Base-by-base conservation (phyloP, 2,329 filamentous ascomycete species). In the Cryphonectria radicalis region DNA sequence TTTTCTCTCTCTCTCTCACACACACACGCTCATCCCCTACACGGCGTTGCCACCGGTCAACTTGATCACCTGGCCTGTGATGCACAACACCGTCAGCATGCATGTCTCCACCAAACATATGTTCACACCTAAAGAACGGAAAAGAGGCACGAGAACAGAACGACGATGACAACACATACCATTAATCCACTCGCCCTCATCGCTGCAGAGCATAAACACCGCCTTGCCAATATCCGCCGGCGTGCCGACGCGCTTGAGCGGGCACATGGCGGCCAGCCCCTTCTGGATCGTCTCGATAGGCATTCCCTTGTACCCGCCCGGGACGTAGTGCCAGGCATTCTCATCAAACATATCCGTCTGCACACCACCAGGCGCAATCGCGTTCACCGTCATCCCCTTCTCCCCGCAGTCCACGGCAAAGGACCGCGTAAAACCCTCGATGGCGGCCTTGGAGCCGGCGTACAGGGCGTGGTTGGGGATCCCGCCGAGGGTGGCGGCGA, bases 331-430 rank as follows among this genome's bases (percentile, higher is more conserved):
- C 88, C 89, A 91, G 35, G 89, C 86, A 80, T 91, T 91, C 80
- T 89, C 86, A 73, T 90, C 86, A 83, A 91, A 94, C 92, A 94
- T 94, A 80, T 94, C 92, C 60, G 86, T 90, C 86, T 92, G 91
- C 83, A 93, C 90, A 62, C 91, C 91, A 70, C 91, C 91, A 1
- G 91, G 91, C 1, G 91, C 91, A 63, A 93, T 90, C 74, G 90
- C 90, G 76, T 93, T 93, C 81, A 91, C 90, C 0, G 91, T 93
- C 77, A 93, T 90, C 66, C 89, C 87, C 76, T 87, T 86, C 76
- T 84, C 85, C 71, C 91, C 91, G 79, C 91, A 92, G 81, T 93
- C 91, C 67, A 90, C 91, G 10, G 91, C 88, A 77, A 93, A 92
- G 37, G 88, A 86, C 81, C 91, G 91, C 77, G 91, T 89, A 83